Conservation (phyloP, 2,329 filamentous ascomycete species). For the Botryotinia convoluta region DNA sequence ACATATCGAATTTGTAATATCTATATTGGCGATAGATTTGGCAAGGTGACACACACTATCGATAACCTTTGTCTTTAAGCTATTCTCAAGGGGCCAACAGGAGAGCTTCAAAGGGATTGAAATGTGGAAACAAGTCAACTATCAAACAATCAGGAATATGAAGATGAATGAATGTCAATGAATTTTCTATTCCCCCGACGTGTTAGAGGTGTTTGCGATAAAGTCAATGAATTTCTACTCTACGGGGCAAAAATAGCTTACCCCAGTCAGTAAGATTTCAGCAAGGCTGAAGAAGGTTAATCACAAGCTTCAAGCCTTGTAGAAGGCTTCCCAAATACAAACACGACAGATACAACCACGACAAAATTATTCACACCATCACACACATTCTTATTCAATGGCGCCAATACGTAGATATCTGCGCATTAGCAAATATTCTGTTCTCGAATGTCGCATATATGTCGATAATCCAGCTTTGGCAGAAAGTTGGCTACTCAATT, state of each 20-base stretch:
- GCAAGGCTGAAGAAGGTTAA: not conserved
- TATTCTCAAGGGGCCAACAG: not conserved
- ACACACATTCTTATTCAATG: constrained; percentile 50
- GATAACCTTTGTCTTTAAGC: not conserved
- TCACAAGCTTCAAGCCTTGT: not conserved
- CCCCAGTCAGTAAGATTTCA: not conserved
- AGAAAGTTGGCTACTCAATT: constrained; percentile 79
- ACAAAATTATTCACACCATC: not conserved
- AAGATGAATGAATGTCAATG: not conserved
- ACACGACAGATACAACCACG: not conserved
- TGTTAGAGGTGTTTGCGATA: not conserved
- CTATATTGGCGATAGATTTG: not conserved
- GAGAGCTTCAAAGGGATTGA: not conserved
- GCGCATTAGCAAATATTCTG: constrained; percentile 87
- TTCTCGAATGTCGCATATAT: constrained; percentile 96
- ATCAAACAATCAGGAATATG: not conserved
- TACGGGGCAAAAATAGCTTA: not conserved
- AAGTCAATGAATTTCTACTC: not conserved
- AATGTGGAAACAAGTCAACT: not conserved
- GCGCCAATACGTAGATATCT: constrained; percentile 86
- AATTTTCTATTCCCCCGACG: not conserved
- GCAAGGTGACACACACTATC: not conserved
- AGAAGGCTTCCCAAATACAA: not conserved
- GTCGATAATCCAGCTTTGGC: constrained; percentile 84
- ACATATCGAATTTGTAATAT: not conserved